Evolutionary conservation across 805 yeast species (phyloP).

Genomic region (Saturnispora quitensis): DNA sequence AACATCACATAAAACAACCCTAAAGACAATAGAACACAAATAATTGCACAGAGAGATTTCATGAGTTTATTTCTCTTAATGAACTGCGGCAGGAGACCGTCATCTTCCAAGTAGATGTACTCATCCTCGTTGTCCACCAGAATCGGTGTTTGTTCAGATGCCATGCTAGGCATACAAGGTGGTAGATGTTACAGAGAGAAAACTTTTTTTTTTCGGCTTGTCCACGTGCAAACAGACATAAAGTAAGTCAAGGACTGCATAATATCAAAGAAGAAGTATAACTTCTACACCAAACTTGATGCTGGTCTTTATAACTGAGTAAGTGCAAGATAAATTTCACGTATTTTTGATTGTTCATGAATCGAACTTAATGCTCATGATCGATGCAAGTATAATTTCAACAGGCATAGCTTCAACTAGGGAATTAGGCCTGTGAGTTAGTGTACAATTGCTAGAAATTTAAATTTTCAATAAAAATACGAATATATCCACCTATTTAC

Average conservation of each 20-base stretch:
- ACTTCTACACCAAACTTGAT: too few species aligned
- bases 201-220: neutral
- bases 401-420: too few species aligned
- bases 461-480: neutral
- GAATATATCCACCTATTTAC: neutral
- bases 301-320: neutral
- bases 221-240: neutral
- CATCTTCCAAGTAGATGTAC: constrained; percentile 14
- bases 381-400: too few species aligned
- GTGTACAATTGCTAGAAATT: too few species aligned
- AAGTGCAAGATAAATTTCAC: neutral
- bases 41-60: constrained; percentile 13
- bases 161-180: neutral
- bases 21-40: constrained; percentile 9
- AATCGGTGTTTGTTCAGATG: constrained; percentile 11
- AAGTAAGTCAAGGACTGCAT: neutral
- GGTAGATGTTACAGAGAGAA: neutral
- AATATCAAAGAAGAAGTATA: neutral
- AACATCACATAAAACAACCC: constrained; percentile 19
- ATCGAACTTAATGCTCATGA: neutral
- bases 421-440: too few species aligned
- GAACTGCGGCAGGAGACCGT: constrained; percentile 9
- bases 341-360: too few species aligned
- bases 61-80: constrained; percentile 7
- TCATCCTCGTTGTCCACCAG: constrained; percentile 6